These are phyloP conservation scores for Aspergillus spinulosporus DNA, from an alignment of 2,329 filamentous ascomycete genomes.

Conservation along the genomic window DNA sequence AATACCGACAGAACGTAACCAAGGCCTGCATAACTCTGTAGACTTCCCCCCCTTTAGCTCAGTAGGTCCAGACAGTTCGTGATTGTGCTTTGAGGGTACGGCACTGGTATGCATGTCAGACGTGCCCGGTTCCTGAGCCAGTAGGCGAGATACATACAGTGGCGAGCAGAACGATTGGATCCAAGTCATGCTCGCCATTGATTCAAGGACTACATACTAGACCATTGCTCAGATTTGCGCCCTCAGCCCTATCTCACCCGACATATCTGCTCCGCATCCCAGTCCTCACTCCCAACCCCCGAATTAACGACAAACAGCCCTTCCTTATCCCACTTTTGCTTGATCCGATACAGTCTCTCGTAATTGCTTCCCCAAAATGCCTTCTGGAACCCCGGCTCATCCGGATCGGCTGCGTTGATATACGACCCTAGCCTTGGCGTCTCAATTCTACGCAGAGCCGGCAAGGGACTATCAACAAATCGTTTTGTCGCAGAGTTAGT, in stretches of 20 bases:
- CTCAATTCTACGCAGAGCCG: neutral
- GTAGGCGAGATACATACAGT: too few relatives aligned
- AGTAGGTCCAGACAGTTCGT: too few relatives aligned
- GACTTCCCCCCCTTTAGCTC: too few relatives aligned
- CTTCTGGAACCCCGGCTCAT: constrained; percentile 41
- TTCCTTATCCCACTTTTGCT: constrained; percentile 25
- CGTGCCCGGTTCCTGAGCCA: too few relatives aligned
- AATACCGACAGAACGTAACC: too few relatives aligned
- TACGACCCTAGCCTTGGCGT: constrained; percentile 34
- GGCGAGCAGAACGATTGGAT: too few relatives aligned
- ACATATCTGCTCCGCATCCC: constrained; percentile 29
- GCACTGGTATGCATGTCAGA: too few relatives aligned
- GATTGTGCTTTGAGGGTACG: too few relatives aligned
- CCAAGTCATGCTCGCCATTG: too few relatives aligned
- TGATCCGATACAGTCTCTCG: neutral
- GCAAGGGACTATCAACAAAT: neutral
- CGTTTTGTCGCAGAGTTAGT: neutral
- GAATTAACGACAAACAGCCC: constrained; percentile 29
- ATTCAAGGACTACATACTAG: too few relatives aligned
- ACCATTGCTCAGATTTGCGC: too few relatives aligned
- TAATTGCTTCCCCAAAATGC: constrained; percentile 42
- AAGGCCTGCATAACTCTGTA: too few relatives aligned
- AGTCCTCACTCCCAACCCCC: constrained; percentile 29
- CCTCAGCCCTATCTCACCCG: neutral
- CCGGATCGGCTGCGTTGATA: constrained; percentile 42